Evolutionary conservation across 2,329 filamentous ascomycete genomes (phyloP).

Genomic region (Graphium sp.): DNA sequence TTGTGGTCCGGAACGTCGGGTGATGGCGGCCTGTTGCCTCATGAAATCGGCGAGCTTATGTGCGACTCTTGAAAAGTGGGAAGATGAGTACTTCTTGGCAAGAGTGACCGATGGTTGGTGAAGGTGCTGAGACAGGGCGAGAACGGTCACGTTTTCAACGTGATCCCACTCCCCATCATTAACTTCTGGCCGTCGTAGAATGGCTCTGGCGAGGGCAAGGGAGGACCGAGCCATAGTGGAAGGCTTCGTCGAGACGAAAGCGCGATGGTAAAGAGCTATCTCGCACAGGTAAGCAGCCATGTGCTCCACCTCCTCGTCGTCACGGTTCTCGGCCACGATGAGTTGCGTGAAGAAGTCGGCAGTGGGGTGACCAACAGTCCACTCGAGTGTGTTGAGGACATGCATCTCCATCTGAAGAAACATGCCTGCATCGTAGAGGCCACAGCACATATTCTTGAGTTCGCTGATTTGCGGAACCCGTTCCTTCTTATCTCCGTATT

Average conservation of each 20-base stretch:
- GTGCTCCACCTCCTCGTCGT: conserved; percentile 78
- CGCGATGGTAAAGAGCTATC: conserved; percentile 88
- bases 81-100: conserved; percentile 41
- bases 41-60: conserved; percentile 40
- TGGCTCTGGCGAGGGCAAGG: conserved; percentile 70
- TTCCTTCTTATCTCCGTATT: conserved; percentile 98
- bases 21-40: conserved; percentile 38
- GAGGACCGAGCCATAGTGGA: conserved; percentile 83
- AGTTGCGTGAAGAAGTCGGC: conserved; percentile 88
- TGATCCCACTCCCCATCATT: conserved; percentile 63
- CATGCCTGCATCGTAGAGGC: conserved; percentile 96
- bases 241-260: conserved; percentile 85
- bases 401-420: conserved; percentile 99
- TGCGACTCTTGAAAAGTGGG: conserved; percentile 34
- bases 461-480: conserved; percentile 94
- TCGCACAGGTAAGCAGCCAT: conserved; percentile 92
- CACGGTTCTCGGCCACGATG: conserved; percentile 61
- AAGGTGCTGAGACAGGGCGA: conserved; percentile 41
- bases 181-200: conserved; percentile 65
- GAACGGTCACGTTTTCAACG: conserved; percentile 49
- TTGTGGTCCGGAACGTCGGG: conserved; percentile 23
- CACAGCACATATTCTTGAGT: conserved; percentile 98
- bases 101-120: conserved; percentile 40
- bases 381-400: conserved; percentile 90
- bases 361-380: conserved; percentile 90